Base-by-base conservation (phyloP, 208 protist genomes). In the Acanthamoeba healyi region DNA sequence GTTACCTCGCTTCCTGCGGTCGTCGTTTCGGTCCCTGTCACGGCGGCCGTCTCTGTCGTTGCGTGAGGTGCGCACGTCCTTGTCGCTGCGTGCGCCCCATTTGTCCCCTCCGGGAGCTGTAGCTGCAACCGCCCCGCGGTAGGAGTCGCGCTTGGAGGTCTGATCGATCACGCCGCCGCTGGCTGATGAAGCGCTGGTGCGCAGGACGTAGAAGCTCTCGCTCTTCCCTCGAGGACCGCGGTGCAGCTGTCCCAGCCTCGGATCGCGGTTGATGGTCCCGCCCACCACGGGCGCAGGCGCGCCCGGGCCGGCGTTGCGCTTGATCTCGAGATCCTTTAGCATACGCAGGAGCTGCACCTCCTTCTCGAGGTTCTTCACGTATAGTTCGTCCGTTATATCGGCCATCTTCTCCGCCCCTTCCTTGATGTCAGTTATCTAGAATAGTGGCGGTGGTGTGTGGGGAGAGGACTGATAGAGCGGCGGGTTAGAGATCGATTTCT, bases 331-430 rank as follows among this genome's bases (percentile, higher is more conserved):
- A 1, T 79, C 70, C 70, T 79, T 79, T 32, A 79, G 70, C 70
- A 79, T 79, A 12, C 70, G 70, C 32, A 79, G 70, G 70, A 79
- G 70, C 36, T 79, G 70, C 70, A 79, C 70, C 36, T 79, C 70
- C 70, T 79, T 79, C 38, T 79, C 70, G 36, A 79, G 70, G 34
- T 79, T 79, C 19, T 17, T 79, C 38, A 79, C 70, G 26, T 79
- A 79, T 19, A 42, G 65, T 32, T 79, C 70, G 19, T 79, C 70
- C 5, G 14, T 67, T 1, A 17, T 34, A 7, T 79, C 36, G 34
- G 70, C 70, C 70, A 79, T 79, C 19, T 79, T 79, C 34, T 19
- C n/a, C 36, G 26, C 2, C 19, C 14, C n/a, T 19, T 17, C 17
- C 49, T 56, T 12, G 26, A 19, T 1, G 19, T 0, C 7, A 4